Evolutionary conservation across 2,329 filamentous ascomycete species (phyloP).

Genomic region (Aspergillus sp.): DNA sequence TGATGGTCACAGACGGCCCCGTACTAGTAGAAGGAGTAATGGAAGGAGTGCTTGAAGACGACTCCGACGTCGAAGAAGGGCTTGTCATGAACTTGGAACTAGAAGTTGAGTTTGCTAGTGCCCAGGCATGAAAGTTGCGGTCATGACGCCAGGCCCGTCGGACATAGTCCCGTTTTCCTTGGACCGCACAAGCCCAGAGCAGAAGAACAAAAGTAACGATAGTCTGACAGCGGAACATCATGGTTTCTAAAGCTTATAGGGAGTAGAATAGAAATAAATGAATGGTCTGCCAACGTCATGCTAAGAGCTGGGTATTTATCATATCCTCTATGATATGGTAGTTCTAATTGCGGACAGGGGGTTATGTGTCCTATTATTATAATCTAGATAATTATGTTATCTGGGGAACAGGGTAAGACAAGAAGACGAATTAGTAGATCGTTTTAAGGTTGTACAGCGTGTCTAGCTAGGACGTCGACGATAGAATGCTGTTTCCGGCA

Average conservation of each 20-base stretch:
- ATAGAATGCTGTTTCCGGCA: background rate
- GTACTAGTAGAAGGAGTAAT: no score
- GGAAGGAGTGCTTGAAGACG: background rate
- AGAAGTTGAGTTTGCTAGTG: background rate
- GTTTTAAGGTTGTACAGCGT: background rate
- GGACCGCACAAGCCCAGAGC: background rate
- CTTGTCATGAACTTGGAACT: background rate
- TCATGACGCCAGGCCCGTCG: background rate
- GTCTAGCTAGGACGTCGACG: background rate
- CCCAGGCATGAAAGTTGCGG: background rate
- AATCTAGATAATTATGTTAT: background rate
- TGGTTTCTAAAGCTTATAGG: background rate
- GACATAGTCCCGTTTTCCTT: background rate
- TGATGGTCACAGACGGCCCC: no score
- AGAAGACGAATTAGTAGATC: background rate
- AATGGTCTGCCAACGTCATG: background rate
- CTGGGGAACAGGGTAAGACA: background rate
- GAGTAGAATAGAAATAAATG: background rate
- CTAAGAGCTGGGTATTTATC: background rate
- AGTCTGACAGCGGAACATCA: background rate
- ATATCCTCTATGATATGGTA: background rate
- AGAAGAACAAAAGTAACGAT: background rate
- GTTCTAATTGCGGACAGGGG: no score
- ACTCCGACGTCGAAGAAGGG: background rate
- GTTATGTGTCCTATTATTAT: background rate